A percentile compares a stretch with the other conserved stretches of the same genome.
Evolutionary conservation across 148 eudicot genomes (phyloP).

Genomic region (Silene latifolia): DNA sequence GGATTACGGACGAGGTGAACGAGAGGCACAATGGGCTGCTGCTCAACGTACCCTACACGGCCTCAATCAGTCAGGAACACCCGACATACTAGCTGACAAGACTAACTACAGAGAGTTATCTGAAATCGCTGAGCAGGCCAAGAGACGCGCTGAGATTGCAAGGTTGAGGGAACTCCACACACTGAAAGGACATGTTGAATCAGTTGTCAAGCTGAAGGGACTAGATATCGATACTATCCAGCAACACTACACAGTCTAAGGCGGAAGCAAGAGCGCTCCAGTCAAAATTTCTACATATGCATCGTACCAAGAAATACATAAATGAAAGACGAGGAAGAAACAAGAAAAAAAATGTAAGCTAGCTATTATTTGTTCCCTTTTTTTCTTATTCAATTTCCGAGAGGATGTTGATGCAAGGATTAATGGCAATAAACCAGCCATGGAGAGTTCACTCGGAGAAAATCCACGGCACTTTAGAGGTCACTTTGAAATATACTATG

Average conservation of each 20-base stretch:
- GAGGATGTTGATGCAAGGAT: slow-evolving; percentile 24
- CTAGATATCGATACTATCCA: slow-evolving; percentile 61
- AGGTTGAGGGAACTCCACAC: slow-evolving; percentile 77
- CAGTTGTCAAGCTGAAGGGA: slow-evolving; percentile 80
- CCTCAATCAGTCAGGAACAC: slow-evolving; percentile 44
- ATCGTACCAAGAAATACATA: slow-evolving; percentile 8
- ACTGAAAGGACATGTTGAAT: slow-evolving; percentile 69
- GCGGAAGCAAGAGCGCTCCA: background rate
- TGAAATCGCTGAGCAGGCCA: slow-evolving; percentile 79
- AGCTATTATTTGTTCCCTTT: slow-evolving; percentile 6
- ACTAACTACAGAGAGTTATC: slow-evolving; percentile 56
- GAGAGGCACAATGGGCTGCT: slow-evolving; percentile 82
- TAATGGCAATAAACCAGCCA: slow-evolving; percentile 28
- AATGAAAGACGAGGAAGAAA: slow-evolving; percentile 14
- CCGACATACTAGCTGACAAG: slow-evolving; percentile 44
- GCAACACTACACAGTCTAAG: slow-evolving; percentile 57
- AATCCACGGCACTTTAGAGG: slow-evolving; percentile 11
- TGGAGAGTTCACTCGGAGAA: slow-evolving; percentile 17
- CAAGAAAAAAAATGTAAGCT: slow-evolving; percentile 19
- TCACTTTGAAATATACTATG: background rate
- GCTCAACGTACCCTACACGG: slow-evolving; percentile 76
- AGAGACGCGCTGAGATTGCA: slow-evolving; percentile 74
- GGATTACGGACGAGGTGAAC: slow-evolving; percentile 68
- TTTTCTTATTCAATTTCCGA: slow-evolving; percentile 21
- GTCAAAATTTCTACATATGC: slow-evolving; percentile 3